Conservation (phyloP, 768 basidiomycete species). For the Kwoniella mangroviensis region DNA sequence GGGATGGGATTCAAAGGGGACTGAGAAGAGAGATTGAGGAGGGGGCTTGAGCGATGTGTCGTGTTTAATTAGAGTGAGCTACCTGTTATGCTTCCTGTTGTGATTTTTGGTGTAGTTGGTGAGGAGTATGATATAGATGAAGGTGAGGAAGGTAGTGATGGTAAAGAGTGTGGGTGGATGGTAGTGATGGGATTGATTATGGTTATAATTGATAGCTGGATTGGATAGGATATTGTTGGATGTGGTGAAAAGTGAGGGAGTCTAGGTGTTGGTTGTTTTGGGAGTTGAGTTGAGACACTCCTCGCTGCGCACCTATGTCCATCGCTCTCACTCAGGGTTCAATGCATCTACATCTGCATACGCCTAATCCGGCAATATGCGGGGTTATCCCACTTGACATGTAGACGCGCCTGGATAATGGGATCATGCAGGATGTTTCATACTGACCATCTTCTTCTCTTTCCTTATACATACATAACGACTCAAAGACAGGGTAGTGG, state of each 20-base stretch:
- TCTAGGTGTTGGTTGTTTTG: neutral
- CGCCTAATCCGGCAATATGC: slow-evolving; percentile 23
- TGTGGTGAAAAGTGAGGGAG: neutral
- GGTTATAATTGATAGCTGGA: neutral
- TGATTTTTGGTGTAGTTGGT: neutral
- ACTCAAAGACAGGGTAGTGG: neutral
- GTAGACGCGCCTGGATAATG: neutral
- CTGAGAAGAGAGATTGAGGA: slow-evolving; percentile 10
- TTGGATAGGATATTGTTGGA: neutral
- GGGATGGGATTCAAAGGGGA: neutral
- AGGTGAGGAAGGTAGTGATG: neutral
- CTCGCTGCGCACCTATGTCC: neutral
- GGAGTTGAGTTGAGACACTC: neutral
- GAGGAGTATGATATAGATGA: neutral
- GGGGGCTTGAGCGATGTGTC: slow-evolving; percentile 30
- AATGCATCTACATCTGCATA: neutral
- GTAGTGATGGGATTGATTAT: neutral
- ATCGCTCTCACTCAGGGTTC: neutral
- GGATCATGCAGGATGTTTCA: neutral
- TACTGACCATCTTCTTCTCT: neutral
- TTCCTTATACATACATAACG: neutral
- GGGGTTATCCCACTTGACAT: slow-evolving; percentile 2
- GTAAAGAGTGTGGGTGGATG: neutral
- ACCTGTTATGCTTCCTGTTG: no score
- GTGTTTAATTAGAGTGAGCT: neutral